A percentile compares a stretch with the other conserved stretches of the same genome.
Conservation (phyloP, 2,329 filamentous ascomycete genomes). For the Hypocreales sp. region DNA sequence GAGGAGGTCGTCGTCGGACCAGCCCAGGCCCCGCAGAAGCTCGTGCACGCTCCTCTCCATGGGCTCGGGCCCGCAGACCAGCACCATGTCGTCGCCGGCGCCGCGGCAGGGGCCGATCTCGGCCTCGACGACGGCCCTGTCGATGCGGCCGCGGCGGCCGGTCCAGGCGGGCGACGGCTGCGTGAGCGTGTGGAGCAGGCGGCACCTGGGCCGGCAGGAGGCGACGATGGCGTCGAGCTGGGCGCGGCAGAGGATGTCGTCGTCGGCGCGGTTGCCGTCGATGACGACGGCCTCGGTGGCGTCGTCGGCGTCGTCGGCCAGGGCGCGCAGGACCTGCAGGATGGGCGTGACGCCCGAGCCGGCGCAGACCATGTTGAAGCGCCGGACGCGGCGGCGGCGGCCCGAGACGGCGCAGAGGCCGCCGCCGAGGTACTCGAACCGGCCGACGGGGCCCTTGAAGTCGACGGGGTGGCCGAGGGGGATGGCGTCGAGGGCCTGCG, state of each 20-base stretch:
- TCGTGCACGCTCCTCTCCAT: slow-evolving; percentile 53
- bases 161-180: slow-evolving; percentile 48
- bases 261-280: slow-evolving; percentile 60
- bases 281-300: slow-evolving; percentile 56
- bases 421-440: slow-evolving; percentile 61
- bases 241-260: slow-evolving; percentile 66
- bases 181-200: slow-evolving; percentile 55
- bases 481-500: slow-evolving; percentile 57
- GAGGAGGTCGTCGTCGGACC: slow-evolving; percentile 25
- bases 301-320: slow-evolving; percentile 50
- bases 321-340: slow-evolving; percentile 63
- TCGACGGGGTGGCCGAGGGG: slow-evolving; percentile 60
- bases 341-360: slow-evolving; percentile 90
- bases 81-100: slow-evolving; percentile 41
- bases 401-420: slow-evolving; percentile 49
- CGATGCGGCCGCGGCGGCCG: slow-evolving; percentile 54
- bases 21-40: slow-evolving; percentile 43
- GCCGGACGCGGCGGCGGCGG: slow-evolving; percentile 38
- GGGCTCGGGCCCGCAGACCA: slow-evolving; percentile 65
- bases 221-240: slow-evolving; percentile 53
- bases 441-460: slow-evolving; percentile 78
- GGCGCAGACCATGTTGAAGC: slow-evolving; percentile 75
- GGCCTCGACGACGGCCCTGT: slow-evolving; percentile 41
- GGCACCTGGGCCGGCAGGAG: slow-evolving; percentile 39
- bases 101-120: slow-evolving; percentile 30